phyloP scores from a whole-genome alignment of 495 filamentous ascomycete species.

The Massariosphaeria phaeospora region DNA sequence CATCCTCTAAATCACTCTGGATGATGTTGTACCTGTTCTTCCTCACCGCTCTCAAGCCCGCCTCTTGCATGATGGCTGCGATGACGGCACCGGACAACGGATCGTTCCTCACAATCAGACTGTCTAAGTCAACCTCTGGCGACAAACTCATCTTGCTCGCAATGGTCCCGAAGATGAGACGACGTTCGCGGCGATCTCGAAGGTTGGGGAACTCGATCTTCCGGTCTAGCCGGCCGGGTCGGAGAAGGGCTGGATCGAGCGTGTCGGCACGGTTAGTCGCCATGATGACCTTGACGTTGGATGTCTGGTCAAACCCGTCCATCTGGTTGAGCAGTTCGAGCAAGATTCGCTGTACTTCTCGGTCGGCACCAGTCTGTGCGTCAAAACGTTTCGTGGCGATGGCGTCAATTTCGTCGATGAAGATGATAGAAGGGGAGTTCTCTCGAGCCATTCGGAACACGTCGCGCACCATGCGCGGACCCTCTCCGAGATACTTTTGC shows the following conservation, averaged over 20 bases:
- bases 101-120: conserved; percentile 92
- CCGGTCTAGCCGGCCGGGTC: conserved; percentile 89
- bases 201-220: conserved; percentile 98
- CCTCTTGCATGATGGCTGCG: conserved; percentile 98
- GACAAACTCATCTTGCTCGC: conserved; percentile 93
- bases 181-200: conserved; percentile 84
- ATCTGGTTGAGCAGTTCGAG: conserved; percentile 98
- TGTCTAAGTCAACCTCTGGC: conserved; percentile 93
- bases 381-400: conserved; percentile 99
- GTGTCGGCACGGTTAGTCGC: conserved; percentile 98
- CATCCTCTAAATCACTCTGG: conserved; percentile 90
- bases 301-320: conserved; percentile 98
- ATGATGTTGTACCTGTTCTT: conserved; percentile 99
- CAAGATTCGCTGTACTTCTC: conserved; percentile 96
- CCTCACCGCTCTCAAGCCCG: conserved; percentile 85
- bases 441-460: conserved; percentile 99
- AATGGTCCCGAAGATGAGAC: conserved; percentile 94
- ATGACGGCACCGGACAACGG: conserved; percentile 92
- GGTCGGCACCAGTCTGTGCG: conserved; percentile 92
- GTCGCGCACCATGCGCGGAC: conserved; percentile 96
- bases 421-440: conserved; percentile 97
- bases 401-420: conserved; percentile 99
- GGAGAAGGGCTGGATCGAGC: conserved; percentile 86
- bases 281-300: conserved; percentile 99
- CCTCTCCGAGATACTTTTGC: conserved; percentile 96